Evolutionary conservation across 768 basidiomycete genomes (phyloP).

Genomic region (Strobilomyces confusus): DNA sequence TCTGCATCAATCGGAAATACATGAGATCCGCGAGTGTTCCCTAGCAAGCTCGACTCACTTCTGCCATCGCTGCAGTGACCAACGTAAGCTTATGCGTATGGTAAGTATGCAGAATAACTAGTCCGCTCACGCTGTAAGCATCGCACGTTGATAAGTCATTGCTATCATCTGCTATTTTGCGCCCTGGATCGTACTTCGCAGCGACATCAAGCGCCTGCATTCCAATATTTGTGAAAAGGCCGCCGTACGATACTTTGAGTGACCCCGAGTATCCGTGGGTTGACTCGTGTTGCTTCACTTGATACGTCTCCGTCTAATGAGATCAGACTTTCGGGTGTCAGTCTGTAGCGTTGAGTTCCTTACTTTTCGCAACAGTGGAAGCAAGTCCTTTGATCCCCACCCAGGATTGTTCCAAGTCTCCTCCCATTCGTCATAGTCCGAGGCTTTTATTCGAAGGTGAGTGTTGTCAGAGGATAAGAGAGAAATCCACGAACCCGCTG

Average conservation of each 20-base stretch:
- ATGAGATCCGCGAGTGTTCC: neutral
- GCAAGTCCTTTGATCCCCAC: neutral
- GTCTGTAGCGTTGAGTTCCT: neutral
- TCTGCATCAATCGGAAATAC: constrained; percentile 28
- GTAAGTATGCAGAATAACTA: neutral
- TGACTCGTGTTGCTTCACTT: neutral
- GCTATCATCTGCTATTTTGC: constrained; percentile 35
- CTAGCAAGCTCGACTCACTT: constrained; percentile 7
- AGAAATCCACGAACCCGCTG: neutral
- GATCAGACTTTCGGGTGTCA: neutral
- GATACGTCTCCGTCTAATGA: neutral
- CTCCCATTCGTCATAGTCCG: constrained; percentile 46
- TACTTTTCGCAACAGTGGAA: neutral
- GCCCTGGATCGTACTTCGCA: constrained; percentile 41
- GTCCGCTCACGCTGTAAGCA: constrained; percentile 41
- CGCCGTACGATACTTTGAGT: neutral
- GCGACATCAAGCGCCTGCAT: constrained; percentile 47
- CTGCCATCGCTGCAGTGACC: neutral
- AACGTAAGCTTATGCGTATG: neutral
- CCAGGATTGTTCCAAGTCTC: constrained; percentile 7
- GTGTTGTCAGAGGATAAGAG: neutral
- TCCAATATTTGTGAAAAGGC: constrained; percentile 32
- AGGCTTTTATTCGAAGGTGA: constrained; percentile 25
- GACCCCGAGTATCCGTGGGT: neutral
- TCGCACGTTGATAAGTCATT: constrained; percentile 43